A percentile compares a stretch with the other conserved stretches of the same genome.
Evolutionary conservation across 805 yeast species (phyloP).

Genomic region (Groenewaldozyma salmanticensis): DNA sequence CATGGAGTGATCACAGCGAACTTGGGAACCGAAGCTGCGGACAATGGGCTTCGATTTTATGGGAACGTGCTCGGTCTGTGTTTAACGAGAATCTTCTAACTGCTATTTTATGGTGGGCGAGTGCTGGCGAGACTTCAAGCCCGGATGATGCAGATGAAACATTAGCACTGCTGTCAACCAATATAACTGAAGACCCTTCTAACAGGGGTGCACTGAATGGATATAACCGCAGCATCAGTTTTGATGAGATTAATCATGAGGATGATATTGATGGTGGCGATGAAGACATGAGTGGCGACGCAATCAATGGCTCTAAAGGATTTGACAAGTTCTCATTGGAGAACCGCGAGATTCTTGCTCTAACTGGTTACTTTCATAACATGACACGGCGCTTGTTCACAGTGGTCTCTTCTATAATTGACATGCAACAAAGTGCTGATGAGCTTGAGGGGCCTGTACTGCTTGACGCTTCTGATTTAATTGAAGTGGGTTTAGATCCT

Average conservation of each 20-base stretch:
- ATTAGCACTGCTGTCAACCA: slow-evolving; percentile 10
- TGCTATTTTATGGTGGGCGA: slow-evolving; percentile 81
- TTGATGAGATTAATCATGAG: slow-evolving; percentile 9
- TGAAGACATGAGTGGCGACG: slow-evolving; percentile 2
- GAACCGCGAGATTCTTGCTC: slow-evolving; percentile 13
- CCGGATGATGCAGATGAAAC: slow-evolving; percentile 36
- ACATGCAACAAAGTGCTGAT: slow-evolving; percentile 22
- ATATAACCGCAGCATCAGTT: background rate
- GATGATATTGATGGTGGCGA: slow-evolving; percentile 4
- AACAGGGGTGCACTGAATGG: slow-evolving; percentile 4
- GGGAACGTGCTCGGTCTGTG: slow-evolving; percentile 2
- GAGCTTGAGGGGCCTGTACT: slow-evolving; percentile 6
- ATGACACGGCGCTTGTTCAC: slow-evolving; percentile 37
- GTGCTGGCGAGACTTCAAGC: slow-evolving; percentile 49
- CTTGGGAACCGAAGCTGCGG: background rate
- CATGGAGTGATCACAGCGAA: too few relatives aligned
- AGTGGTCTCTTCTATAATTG: slow-evolving; percentile 30
- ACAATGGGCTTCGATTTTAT: background rate
- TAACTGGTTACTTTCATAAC: slow-evolving; percentile 45
- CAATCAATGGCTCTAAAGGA: slow-evolving; percentile 21
- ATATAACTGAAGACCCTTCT: background rate
- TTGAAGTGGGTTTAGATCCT: slow-evolving; percentile 53
- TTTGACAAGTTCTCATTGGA: slow-evolving; percentile 13
- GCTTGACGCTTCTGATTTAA: slow-evolving; percentile 38
- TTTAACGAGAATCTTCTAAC: slow-evolving; percentile 9